phyloP scores from a whole-genome alignment of 768 basidiomycete genomes.

The Podaxis rugospora region DNA sequence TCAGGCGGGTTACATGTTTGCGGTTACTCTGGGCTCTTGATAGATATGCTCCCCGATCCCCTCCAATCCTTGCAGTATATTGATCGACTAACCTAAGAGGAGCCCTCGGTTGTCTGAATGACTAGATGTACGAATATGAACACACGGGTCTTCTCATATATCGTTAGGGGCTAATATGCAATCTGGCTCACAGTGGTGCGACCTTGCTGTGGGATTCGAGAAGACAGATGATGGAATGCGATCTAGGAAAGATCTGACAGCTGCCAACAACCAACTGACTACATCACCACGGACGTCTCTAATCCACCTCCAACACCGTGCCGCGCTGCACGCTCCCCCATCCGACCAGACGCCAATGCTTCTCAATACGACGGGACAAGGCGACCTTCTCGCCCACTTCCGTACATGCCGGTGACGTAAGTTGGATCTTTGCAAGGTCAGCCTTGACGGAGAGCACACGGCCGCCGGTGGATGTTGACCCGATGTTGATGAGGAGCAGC shows the following conservation, averaged over 20 bases:
- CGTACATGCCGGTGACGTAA: slow-evolving; percentile 93
- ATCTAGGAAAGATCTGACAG: neutral
- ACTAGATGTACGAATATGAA: too few species aligned
- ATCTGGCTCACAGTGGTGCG: too few species aligned
- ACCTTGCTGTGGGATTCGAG: neutral
- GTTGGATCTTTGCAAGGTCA: slow-evolving; percentile 89
- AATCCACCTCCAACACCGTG: slow-evolving; percentile 78
- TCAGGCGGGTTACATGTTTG: too few species aligned
- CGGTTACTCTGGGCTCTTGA: too few species aligned
- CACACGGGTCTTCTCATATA: too few species aligned
- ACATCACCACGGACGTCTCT: slow-evolving; percentile 13
- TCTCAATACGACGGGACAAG: slow-evolving; percentile 89
- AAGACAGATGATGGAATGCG: neutral
- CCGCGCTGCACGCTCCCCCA: slow-evolving; percentile 85
- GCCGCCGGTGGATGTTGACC: slow-evolving; percentile 95
- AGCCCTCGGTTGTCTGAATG: too few species aligned
- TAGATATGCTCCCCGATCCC: too few species aligned
- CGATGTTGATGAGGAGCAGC: slow-evolving; percentile 94
- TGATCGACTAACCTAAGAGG: too few species aligned
- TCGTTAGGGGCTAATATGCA: too few species aligned
- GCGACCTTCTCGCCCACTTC: slow-evolving; percentile 98
- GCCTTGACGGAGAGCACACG: slow-evolving; percentile 92
- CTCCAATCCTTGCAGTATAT: too few species aligned
- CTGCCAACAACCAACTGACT: neutral
- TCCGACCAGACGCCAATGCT: slow-evolving; percentile 96